These are phyloP conservation scores for Hirschfeldia incana DNA, from an alignment of 345 rosid species.

Conservation along the genomic window DNA sequence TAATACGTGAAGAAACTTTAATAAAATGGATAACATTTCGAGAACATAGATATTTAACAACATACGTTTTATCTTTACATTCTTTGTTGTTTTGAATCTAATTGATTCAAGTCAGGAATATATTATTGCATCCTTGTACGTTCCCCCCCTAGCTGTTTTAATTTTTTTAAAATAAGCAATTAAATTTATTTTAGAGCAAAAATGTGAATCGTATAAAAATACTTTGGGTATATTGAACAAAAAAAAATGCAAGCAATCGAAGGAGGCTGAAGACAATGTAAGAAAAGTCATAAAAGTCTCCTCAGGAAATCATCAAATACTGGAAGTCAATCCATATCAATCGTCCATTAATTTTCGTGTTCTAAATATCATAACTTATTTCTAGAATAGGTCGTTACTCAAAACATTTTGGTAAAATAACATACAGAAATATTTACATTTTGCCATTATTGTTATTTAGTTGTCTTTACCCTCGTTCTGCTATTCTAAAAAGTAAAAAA, in stretches of 20 bases:
- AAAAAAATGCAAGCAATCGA: neutral
- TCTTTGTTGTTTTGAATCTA: neutral
- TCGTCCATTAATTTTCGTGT: slow-evolving; percentile 4
- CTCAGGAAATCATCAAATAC: neutral
- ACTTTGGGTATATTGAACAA: neutral
- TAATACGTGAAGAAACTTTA: neutral
- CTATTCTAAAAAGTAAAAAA: neutral
- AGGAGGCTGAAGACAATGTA: neutral
- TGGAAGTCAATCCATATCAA: slow-evolving; percentile 7
- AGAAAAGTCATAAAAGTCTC: slow-evolving; percentile 36
- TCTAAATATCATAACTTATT: slow-evolving; percentile 8
- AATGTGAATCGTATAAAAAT: neutral
- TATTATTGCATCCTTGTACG: neutral
- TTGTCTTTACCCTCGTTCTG: neutral
- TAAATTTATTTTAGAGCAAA: neutral
- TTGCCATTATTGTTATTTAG: neutral
- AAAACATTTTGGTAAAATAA: neutral
- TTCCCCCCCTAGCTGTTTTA: neutral
- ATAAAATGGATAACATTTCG: too few species aligned
- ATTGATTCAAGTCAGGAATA: neutral
- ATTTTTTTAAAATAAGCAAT: neutral
- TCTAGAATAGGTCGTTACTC: neutral
- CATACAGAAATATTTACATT: neutral
- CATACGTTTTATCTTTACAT: neutral
- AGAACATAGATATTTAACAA: too few species aligned